Conservation (phyloP, 768 basidiomycete species). For the Hebeloma cylindrosporum region DNA sequence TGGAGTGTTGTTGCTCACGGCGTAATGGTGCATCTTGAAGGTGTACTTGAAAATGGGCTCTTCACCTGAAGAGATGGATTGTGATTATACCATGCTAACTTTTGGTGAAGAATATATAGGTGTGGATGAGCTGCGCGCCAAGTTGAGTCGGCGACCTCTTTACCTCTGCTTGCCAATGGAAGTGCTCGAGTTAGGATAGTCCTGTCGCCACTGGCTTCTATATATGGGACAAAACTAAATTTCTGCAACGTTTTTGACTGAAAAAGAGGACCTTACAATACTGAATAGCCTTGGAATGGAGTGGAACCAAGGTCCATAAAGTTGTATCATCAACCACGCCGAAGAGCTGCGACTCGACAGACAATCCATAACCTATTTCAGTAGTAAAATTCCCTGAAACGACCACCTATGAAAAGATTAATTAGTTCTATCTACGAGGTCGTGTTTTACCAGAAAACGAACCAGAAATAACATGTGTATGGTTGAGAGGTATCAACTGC, state of each 20-base stretch:
- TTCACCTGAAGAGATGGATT: constrained; percentile 70
- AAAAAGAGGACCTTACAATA: constrained; percentile 69
- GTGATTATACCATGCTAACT: constrained; percentile 79
- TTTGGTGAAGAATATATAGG: constrained; percentile 46
- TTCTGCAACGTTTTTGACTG: not conserved
- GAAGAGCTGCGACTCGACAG: constrained; percentile 72
- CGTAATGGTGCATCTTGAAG: constrained; percentile 68
- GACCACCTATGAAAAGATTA: constrained; percentile 39
- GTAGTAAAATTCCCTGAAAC: constrained; percentile 84
- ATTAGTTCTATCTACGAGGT: not conserved
- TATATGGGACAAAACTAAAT: constrained; percentile 78
- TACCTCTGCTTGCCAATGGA: constrained; percentile 83
- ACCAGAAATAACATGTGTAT: constrained; percentile 90
- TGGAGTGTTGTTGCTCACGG: constrained; percentile 82
- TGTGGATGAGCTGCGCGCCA: not conserved
- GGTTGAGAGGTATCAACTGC: constrained; percentile 82
- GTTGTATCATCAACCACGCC: constrained; percentile 78
- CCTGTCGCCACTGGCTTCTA: constrained; percentile 67
- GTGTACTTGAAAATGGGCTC: constrained; percentile 70
- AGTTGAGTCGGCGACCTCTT: constrained; percentile 9
- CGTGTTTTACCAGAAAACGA: constrained; percentile 26
- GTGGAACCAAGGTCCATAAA: constrained; percentile 89
- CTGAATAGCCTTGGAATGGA: constrained; percentile 95
- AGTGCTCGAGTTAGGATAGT: constrained; percentile 77
- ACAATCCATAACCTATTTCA: constrained; percentile 82